These are phyloP conservation scores for Cordyceps javanica DNA, from an alignment of 2,329 filamentous ascomycete genomes.

Conservation along the genomic window DNA sequence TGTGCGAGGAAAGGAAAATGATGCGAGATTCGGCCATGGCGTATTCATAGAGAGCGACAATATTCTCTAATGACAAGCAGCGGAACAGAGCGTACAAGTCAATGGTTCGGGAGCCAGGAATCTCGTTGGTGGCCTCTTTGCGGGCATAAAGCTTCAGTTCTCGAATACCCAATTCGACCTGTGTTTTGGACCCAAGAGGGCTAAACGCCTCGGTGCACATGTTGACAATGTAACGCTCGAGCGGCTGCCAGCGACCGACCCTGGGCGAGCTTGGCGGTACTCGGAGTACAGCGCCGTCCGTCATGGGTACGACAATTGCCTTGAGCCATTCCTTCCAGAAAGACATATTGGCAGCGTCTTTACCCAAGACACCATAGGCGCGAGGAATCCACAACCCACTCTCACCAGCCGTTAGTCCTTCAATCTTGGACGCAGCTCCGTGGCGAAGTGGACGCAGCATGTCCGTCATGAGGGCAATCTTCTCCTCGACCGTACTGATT, in stretches of 20 bases:
- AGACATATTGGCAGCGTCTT: constrained; percentile 72
- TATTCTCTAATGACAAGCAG: constrained; percentile 82
- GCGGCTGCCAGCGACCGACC: constrained; percentile 89
- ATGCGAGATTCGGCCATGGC: constrained; percentile 89
- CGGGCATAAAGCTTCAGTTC: constrained; percentile 88
- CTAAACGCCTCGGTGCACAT: constrained; percentile 92
- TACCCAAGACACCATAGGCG: constrained; percentile 85
- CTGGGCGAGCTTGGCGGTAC: constrained; percentile 84
- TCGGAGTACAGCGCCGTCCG: constrained; percentile 72
- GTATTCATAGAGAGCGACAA: constrained; percentile 89
- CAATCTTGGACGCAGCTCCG: constrained; percentile 93
- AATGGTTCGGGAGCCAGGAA: constrained; percentile 83
- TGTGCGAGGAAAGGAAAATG: constrained; percentile 92
- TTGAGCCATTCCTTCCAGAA: constrained; percentile 99
- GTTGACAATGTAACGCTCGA: constrained; percentile 96
- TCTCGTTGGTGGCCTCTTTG: constrained; percentile 87
- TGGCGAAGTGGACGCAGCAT: constrained; percentile 87
- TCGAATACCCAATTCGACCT: constrained; percentile 85
- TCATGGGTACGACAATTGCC: constrained; percentile 93
- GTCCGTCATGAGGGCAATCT: constrained; percentile 94
- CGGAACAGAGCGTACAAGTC: constrained; percentile 93
- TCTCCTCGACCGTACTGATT: constrained; percentile 93
- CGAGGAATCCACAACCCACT: constrained; percentile 94
- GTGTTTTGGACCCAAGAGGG: constrained; percentile 87
- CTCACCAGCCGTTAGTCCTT: constrained; percentile 90